Percentiles rank a stretch among this genome's conserved stretches.
phyloP scores from a whole-genome alignment of 1,284 basidiomycete species.

The Tilletiaria anomala region DNA sequence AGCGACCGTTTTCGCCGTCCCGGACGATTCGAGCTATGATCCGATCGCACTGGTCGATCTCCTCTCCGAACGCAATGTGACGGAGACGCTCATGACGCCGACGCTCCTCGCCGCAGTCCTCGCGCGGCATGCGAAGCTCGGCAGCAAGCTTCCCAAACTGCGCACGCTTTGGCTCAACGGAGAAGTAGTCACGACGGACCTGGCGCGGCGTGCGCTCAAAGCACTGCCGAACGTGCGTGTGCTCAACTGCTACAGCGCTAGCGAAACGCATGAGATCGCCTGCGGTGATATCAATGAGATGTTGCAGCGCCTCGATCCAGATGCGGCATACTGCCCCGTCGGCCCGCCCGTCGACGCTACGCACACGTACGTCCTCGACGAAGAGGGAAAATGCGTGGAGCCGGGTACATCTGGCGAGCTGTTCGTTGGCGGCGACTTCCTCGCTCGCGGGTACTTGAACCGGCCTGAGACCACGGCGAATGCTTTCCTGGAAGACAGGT shows the following conservation, averaged over 20 bases:
- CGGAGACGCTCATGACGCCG: constrained; percentile 39
- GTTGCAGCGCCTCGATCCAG: constrained; percentile 10
- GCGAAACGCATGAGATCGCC: constrained; percentile 38
- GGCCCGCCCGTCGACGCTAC: constrained; percentile 26
- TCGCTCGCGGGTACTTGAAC: constrained; percentile 37
- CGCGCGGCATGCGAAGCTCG: constrained; percentile 17
- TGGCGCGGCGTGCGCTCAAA: constrained; percentile 24
- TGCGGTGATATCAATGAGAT: constrained; percentile 27
- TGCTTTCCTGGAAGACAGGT: constrained; percentile 24
- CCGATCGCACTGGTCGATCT: constrained; percentile 28
- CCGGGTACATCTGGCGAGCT: constrained; percentile 26
- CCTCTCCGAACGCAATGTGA: constrained; percentile 23
- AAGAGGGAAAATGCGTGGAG: constrained; percentile 16
- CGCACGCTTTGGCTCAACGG: constrained; percentile 37
- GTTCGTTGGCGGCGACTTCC: constrained; percentile 31
- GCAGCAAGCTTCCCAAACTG: constrained; percentile 21
- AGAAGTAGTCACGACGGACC: constrained; percentile 36
- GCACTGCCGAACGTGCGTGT: constrained; percentile 29
- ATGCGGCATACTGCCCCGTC: constrained; percentile 31
- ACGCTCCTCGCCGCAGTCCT: constrained; percentile 34
- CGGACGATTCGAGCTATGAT: constrained; percentile 33
- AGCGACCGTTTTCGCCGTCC: constrained; percentile 32
- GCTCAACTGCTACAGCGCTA: constrained; percentile 37
- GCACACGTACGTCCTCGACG: constrained; percentile 34
- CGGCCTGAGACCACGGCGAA: constrained; percentile 29